Conservation (phyloP, 805 yeast genomes). For the Blastobotrys americana region DNA sequence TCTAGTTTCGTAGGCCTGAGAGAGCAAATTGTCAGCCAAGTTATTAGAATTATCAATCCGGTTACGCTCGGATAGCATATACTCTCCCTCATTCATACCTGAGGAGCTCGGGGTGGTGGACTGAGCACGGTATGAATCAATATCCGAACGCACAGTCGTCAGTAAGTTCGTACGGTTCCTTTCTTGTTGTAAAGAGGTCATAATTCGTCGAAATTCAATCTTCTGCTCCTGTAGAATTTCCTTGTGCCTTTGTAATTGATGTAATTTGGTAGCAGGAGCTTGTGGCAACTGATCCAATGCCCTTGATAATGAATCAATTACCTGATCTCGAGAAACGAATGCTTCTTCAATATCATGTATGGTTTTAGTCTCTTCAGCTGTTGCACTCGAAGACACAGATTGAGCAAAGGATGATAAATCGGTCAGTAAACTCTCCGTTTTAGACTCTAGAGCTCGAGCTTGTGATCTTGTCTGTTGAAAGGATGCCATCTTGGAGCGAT, state of each 20-base stretch:
- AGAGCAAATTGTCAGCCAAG: slow-evolving; percentile 69
- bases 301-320: slow-evolving; percentile 44
- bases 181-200: slow-evolving; percentile 56
- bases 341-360: slow-evolving; percentile 45
- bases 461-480: slow-evolving; percentile 65
- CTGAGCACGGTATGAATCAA: slow-evolving; percentile 47
- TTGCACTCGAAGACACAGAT: slow-evolving; percentile 41
- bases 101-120: slow-evolving; percentile 23
- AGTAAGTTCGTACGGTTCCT: slow-evolving; percentile 69
- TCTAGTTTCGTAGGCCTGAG: slow-evolving; percentile 84
- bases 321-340: slow-evolving; percentile 46
- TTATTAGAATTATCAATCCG: slow-evolving; percentile 67
- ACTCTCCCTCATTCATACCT: slow-evolving; percentile 47
- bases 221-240: slow-evolving; percentile 68
- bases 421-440: slow-evolving; percentile 48
- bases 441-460: slow-evolving; percentile 62
- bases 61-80: slow-evolving; percentile 68
- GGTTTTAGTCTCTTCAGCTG: slow-evolving; percentile 41
- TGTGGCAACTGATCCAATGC: slow-evolving; percentile 49
- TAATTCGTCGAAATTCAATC: slow-evolving; percentile 53
- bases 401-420: slow-evolving; percentile 49
- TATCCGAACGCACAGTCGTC: slow-evolving; percentile 70
- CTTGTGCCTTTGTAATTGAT: slow-evolving; percentile 75
- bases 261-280: slow-evolving; percentile 64
- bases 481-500: slow-evolving; percentile 39